These are phyloP conservation scores for Arachis stenosperma DNA, from an alignment of 306 rosid genomes.

Conservation along the genomic window DNA sequence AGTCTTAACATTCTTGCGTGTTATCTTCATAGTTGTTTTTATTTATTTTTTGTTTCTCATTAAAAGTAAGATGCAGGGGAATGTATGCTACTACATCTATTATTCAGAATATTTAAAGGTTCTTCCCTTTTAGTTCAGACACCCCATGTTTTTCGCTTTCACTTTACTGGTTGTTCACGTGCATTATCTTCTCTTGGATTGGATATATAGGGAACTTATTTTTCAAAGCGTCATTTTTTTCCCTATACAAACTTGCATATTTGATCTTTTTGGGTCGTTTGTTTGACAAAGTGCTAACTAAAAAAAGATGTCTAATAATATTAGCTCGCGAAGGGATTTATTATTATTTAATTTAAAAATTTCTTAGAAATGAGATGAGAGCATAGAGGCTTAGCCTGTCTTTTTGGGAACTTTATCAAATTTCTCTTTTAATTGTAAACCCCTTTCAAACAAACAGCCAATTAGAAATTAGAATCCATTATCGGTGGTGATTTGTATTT, in stretches of 20 bases:
- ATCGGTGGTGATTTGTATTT: conserved; percentile 20
- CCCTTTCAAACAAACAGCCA: conserved; percentile 23
- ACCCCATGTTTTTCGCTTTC: not conserved
- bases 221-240: not conserved
- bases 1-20: not conserved
- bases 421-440: conserved; percentile 1
- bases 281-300: conserved; percentile 9
- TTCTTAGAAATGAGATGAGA: not conserved
- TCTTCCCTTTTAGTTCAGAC: conserved; percentile 5
- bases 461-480: conserved; percentile 18
- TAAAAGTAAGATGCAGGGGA: conserved; percentile 12
- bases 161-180: conserved; percentile 39
- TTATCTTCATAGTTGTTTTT: not conserved
- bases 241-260: conserved; percentile 2
- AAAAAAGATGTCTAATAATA: not conserved
- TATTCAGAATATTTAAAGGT: not conserved
- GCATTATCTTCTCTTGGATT: not conserved
- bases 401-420: conserved; percentile 29
- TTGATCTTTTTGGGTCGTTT: conserved; percentile 20
- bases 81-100: conserved; percentile 15
- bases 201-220: not conserved
- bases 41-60: not conserved
- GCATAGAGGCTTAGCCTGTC: conserved; percentile 23
- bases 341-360: too few species aligned
- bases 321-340: not conserved